Conservation (phyloP, 495 filamentous ascomycete genomes). For the Penicillium paxilli region DNA sequence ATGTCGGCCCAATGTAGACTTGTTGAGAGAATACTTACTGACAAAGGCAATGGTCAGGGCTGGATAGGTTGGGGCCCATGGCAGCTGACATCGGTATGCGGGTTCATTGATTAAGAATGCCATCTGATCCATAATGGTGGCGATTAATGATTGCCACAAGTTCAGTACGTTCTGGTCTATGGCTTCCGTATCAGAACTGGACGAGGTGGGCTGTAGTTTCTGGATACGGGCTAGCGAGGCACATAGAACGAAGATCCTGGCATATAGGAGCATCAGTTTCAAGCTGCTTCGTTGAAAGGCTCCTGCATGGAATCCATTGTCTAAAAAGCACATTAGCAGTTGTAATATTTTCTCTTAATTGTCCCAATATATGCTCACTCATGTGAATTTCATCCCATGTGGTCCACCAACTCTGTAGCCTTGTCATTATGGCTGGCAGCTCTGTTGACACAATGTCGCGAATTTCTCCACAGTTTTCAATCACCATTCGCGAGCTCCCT, state of each 20-base stretch:
- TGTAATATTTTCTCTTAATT: neutral
- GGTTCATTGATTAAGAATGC: conserved; percentile 37
- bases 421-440: conserved; percentile 36
- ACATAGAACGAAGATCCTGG: conserved; percentile 40
- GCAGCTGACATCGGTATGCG: conserved; percentile 38
- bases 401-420: conserved; percentile 41
- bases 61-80: conserved; percentile 44
- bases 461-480: conserved; percentile 32
- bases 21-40: conserved; percentile 29
- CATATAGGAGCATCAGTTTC: conserved; percentile 41
- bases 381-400: conserved; percentile 47
- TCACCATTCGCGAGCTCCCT: conserved; percentile 34
- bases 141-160: conserved; percentile 40
- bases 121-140: conserved; percentile 40
- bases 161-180: conserved; percentile 29
- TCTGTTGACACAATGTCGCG: conserved; percentile 32
- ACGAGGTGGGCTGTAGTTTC: conserved; percentile 30
- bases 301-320: conserved; percentile 42
- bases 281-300: conserved; percentile 44
- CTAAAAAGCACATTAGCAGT: conserved; percentile 7
- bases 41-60: conserved; percentile 44
- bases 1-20: neutral
- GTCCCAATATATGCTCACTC: conserved; percentile 20
- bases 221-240: conserved; percentile 41
- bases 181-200: conserved; percentile 22